Conservation (phyloP, 345 rosid species). For the Citropsis articulata region DNA sequence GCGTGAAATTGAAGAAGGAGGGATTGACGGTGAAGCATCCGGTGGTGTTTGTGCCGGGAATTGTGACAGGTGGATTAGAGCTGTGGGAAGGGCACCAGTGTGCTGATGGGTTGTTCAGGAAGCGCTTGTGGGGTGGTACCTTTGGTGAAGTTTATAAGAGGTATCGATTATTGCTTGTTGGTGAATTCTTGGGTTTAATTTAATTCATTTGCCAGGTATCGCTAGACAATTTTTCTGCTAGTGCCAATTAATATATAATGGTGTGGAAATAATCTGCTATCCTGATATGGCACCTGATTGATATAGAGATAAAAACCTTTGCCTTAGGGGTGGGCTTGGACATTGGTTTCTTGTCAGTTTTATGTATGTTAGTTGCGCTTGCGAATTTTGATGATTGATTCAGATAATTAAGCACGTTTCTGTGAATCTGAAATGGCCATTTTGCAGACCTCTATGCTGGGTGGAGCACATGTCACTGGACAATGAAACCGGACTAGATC, state of each 20-base stretch:
- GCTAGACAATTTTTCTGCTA: neutral
- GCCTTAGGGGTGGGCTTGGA: neutral
- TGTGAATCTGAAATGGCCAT: conserved; percentile 16
- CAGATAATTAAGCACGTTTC: neutral
- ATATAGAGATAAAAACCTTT: neutral
- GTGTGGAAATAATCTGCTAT: neutral
- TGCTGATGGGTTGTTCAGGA: conserved; percentile 65
- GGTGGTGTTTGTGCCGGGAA: conserved; percentile 72
- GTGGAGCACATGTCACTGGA: conserved; percentile 70
- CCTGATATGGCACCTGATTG: neutral
- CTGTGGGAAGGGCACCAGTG: conserved; percentile 72
- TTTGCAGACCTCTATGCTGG: conserved; percentile 71
- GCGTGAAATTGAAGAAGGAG: conserved; percentile 58
- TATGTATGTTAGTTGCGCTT: neutral
- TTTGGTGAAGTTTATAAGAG: conserved; percentile 67
- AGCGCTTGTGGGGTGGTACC: conserved; percentile 76
- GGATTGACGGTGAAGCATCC: conserved; percentile 59
- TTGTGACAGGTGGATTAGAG: conserved; percentile 72
- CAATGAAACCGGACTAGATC: conserved; percentile 68
- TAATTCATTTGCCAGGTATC: neutral
- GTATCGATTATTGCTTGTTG: conserved; percentile 20
- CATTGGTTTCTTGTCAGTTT: neutral
- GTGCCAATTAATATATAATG: neutral
- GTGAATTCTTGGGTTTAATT: neutral
- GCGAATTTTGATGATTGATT: conserved; percentile 10